Evolutionary conservation across 257 asterid genomes (phyloP), one percentile per base, ranked within the genome.

Genomic region (Solanum ahanhuiri): DNA sequence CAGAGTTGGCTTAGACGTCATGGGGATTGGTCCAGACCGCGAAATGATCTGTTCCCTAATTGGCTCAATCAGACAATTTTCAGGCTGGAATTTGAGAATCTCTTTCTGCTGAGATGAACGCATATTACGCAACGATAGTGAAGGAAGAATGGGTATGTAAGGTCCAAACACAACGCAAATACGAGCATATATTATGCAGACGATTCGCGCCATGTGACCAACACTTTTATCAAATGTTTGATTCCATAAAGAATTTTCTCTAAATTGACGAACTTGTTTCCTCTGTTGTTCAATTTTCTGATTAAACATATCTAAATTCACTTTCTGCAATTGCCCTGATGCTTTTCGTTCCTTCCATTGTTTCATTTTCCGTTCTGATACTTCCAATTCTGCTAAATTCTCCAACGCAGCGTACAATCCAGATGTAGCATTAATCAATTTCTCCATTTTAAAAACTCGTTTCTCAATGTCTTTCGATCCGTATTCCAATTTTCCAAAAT

Each of bases 211-310:
- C 97, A 95, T 93, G 1, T 92, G 85, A 23, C 88, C 89, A 4
- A 94, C 97, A 28, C 89, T 85, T 66, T 90, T 92, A 83, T 96
- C 98, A 83, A 93, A 95, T 12, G 95, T 87, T 86, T 90, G 89
- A 37, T 81, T 75, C 98, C 99, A 96, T 6, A 96, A 88, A 0
- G 98, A 96, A 41, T 86, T 86, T n/a, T 89, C 98, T 35, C 90
- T 87, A 1, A 91, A 90, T 85, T 86, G 89, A 0, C 87, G 91
- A 35, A 93, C 97, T 73, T 92, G 91, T 48, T 89, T 92, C 9
- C 98, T 88, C 83, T 94, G 99, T 23, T 89, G 70, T 20, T 92
- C 97, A 10, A 96, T 66, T 82, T 91, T 95, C 73, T 85, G 91
- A 34, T 51, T 12, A 23, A 92, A 93, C 48, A 57, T 71, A 23